These are phyloP conservation scores for Alternaria conjuncta DNA, from an alignment of 2,329 filamentous ascomycete species.

Conservation along the genomic window DNA sequence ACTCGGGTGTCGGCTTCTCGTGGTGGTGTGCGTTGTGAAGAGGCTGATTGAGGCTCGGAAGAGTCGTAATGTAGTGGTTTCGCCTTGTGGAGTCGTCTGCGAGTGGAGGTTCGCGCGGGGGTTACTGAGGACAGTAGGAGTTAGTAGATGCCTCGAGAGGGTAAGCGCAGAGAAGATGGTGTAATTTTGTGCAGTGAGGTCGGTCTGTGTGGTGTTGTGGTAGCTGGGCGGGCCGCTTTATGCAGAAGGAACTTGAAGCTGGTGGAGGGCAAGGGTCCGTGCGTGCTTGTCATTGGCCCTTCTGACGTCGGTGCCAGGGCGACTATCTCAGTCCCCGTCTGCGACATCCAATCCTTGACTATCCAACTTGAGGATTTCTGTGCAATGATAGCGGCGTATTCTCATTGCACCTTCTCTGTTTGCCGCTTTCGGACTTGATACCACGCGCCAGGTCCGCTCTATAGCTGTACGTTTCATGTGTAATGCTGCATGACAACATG, in stretches of 20 bases:
- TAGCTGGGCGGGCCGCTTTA: slow-evolving; percentile 38
- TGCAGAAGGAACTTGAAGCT: slow-evolving; percentile 35
- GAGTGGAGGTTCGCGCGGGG: slow-evolving; percentile 15
- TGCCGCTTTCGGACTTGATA: slow-evolving; percentile 30
- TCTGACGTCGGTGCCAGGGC: slow-evolving; percentile 18
- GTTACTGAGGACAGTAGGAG: slow-evolving; percentile 8
- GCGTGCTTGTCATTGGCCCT: slow-evolving; percentile 29
- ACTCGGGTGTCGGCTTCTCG: slow-evolving; percentile 4
- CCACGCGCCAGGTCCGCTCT: not conserved
- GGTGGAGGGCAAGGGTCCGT: slow-evolving; percentile 28
- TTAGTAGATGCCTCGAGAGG: slow-evolving; percentile 15
- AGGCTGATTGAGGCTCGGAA: slow-evolving; percentile 8
- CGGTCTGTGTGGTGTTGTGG: slow-evolving; percentile 33
- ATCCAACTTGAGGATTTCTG: not conserved
- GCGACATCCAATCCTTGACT: not conserved
- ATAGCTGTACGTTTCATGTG: not conserved
- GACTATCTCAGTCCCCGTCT: not conserved
- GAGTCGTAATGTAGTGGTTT: slow-evolving; percentile 16
- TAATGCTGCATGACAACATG: not conserved
- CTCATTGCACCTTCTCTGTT: slow-evolving; percentile 6
- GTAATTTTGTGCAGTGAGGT: slow-evolving; percentile 31
- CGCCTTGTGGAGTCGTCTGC: slow-evolving; percentile 22
- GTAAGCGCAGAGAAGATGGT: slow-evolving; percentile 18
- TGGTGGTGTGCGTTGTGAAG: slow-evolving; percentile 16
- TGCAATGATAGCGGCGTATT: not conserved